Evolutionary conservation across 371 early-diverging fungal species (phyloP).

Genomic region (Actinomortierella wolfii): DNA sequence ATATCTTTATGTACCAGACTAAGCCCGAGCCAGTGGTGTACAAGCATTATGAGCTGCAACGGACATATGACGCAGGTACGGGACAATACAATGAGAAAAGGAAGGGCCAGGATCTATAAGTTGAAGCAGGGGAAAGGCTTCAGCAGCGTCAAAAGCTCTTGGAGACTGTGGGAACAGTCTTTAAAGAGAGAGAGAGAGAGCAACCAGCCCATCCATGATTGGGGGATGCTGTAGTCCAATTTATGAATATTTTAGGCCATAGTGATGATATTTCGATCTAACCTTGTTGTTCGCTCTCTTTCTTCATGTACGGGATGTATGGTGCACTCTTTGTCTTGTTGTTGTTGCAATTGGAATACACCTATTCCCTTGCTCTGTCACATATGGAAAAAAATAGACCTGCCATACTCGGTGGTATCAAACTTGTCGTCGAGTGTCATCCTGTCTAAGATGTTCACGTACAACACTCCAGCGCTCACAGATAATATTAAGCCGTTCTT

Average conservation of each 20-base stretch:
- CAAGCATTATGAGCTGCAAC: slow-evolving; percentile 34
- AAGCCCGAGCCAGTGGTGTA: slow-evolving; percentile 30
- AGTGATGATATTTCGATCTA: background rate
- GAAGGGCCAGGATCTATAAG: too few species aligned
- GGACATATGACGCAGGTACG: slow-evolving; percentile 42
- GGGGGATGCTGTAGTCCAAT: too few species aligned
- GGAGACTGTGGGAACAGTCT: too few species aligned
- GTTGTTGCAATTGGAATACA: background rate
- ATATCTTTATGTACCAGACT: slow-evolving; percentile 28
- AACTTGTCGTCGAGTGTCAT: slow-evolving; percentile 33
- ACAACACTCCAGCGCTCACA: slow-evolving; percentile 32
- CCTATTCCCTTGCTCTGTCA: background rate
- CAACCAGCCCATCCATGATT: too few species aligned
- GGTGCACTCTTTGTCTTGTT: too few species aligned
- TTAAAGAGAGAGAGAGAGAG: too few species aligned
- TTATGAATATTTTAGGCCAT: background rate
- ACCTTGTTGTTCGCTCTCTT: too few species aligned
- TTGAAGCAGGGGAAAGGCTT: too few species aligned
- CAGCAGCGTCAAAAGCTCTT: too few species aligned
- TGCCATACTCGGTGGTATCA: slow-evolving; percentile 38
- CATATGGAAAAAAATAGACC: slow-evolving; percentile 10
- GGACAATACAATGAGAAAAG: too few species aligned
- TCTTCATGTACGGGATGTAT: too few species aligned
- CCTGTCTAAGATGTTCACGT: slow-evolving; percentile 46
- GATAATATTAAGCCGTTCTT: slow-evolving; percentile 46